Conservation (phyloP, 2,329 filamentous ascomycete genomes). For the Pseudocercospora musae region DNA sequence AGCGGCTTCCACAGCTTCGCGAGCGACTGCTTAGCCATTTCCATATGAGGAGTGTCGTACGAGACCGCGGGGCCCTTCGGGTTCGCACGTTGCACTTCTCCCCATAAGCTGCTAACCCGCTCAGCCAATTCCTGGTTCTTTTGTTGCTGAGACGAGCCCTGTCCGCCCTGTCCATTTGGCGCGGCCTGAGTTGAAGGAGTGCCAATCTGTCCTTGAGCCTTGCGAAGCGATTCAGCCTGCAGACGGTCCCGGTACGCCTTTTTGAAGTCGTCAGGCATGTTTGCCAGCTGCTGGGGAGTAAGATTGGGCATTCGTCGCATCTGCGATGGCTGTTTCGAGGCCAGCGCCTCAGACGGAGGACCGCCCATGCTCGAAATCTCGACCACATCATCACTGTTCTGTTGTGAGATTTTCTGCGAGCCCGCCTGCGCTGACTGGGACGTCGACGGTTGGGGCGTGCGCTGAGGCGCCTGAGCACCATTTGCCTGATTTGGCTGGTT, state of each 20-base stretch:
- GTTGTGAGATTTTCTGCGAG: slow-evolving; percentile 25
- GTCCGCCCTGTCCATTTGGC: neutral
- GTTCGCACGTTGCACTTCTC: slow-evolving; percentile 22
- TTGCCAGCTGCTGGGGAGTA: slow-evolving; percentile 25
- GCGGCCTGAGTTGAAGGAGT: slow-evolving; percentile 9
- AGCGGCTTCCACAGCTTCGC: slow-evolving; percentile 27
- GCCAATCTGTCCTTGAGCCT: slow-evolving; percentile 25
- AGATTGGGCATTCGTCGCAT: slow-evolving; percentile 4
- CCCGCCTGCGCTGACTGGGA: slow-evolving; percentile 27
- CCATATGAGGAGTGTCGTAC: slow-evolving; percentile 20
- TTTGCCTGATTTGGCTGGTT: slow-evolving; percentile 13
- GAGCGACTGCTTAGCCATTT: slow-evolving; percentile 24
- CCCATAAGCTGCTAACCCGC: slow-evolving; percentile 16
- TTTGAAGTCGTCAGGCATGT: slow-evolving; percentile 24
- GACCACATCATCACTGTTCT: slow-evolving; percentile 40
- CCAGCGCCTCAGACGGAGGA: slow-evolving; percentile 33
- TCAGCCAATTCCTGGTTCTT: slow-evolving; percentile 6
- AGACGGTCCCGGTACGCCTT: slow-evolving; percentile 18
- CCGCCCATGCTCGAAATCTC: slow-evolving; percentile 36
- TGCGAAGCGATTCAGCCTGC: slow-evolving; percentile 27
- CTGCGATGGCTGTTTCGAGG: slow-evolving; percentile 25
- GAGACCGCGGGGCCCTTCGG: slow-evolving; percentile 29
- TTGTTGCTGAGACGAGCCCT: neutral
- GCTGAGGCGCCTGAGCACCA: slow-evolving; percentile 11
- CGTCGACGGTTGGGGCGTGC: slow-evolving; percentile 13